A percentile compares a stretch with the other conserved stretches of the same genome.
phyloP scores from a whole-genome alignment of 2,329 filamentous ascomycete species.

The Pyricularia sp. region DNA sequence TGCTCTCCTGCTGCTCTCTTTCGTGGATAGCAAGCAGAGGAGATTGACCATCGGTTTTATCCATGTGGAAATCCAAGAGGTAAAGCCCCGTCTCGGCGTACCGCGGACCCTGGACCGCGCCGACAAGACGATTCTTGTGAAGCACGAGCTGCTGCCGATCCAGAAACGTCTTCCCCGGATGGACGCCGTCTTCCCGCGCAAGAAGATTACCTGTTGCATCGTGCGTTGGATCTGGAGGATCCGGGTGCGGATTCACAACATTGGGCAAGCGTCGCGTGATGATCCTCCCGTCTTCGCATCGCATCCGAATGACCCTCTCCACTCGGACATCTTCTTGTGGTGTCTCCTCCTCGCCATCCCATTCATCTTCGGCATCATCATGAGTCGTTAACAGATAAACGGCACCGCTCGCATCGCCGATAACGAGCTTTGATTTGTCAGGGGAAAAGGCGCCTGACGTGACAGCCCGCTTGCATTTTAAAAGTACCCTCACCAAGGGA shows the following conservation, averaged over 20 bases:
- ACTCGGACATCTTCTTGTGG: neutral
- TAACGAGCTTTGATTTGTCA: slow-evolving; percentile 37
- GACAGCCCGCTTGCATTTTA: slow-evolving; percentile 42
- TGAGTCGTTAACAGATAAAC: slow-evolving; percentile 41
- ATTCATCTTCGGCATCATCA: slow-evolving; percentile 24
- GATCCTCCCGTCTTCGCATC: slow-evolving; percentile 6
- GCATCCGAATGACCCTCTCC: neutral
- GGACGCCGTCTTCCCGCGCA: slow-evolving; percentile 14
- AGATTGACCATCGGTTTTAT: slow-evolving; percentile 22
- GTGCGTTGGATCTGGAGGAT: slow-evolving; percentile 26
- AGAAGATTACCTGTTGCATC: slow-evolving; percentile 11
- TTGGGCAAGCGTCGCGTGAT: slow-evolving; percentile 30
- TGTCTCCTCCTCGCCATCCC: slow-evolving; percentile 8
- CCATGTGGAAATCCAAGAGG: slow-evolving; percentile 32
- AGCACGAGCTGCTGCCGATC: slow-evolving; percentile 25
- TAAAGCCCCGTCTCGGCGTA: slow-evolving; percentile 36
- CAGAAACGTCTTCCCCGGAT: slow-evolving; percentile 21
- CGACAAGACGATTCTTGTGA: slow-evolving; percentile 32
- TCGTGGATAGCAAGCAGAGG: slow-evolving; percentile 33
- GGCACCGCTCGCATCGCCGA: slow-evolving; percentile 49
- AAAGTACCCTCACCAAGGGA: slow-evolving; percentile 37
- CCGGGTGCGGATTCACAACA: slow-evolving; percentile 36
- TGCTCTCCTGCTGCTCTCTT: slow-evolving; percentile 24
- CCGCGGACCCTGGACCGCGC: slow-evolving; percentile 40
- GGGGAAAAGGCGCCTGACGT: slow-evolving; percentile 46